phyloP scores from a whole-genome alignment of 2,329 filamentous ascomycete species.

The Scedosporium boydii region DNA sequence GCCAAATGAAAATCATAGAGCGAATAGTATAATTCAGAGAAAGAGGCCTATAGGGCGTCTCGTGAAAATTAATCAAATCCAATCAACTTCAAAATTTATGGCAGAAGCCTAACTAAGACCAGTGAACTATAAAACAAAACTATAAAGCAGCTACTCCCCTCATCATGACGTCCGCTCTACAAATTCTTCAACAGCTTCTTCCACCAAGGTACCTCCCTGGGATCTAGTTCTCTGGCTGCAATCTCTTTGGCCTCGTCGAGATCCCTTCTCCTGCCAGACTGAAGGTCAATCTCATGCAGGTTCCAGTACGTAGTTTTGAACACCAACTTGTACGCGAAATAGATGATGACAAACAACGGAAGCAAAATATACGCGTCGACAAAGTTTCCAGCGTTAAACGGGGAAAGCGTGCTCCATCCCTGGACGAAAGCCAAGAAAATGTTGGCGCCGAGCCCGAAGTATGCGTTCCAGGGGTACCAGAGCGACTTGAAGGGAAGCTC shows the following conservation, averaged over 20 bases:
- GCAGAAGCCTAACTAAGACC: neutral
- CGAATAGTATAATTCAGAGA: no score
- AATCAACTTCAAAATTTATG: no score
- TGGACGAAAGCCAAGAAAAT: conserved; percentile 51
- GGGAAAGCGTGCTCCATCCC: conserved; percentile 50
- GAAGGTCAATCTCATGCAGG: conserved; percentile 44
- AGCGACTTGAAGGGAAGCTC: conserved; percentile 47
- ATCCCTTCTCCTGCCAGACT: conserved; percentile 44
- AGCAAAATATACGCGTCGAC: conserved; percentile 55
- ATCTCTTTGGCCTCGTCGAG: conserved; percentile 35
- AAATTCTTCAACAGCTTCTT: conserved; percentile 31
- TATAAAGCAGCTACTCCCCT: neutral
- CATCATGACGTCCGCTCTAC: conserved; percentile 15
- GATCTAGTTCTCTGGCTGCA: conserved; percentile 15
- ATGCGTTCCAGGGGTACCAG: conserved; percentile 48
- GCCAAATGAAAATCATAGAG: no score
- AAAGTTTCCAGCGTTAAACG: conserved; percentile 48
- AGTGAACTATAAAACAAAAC: neutral
- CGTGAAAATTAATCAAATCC: no score
- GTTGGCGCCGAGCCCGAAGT: conserved; percentile 48
- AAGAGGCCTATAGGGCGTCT: no score
- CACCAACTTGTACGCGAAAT: conserved; percentile 41
- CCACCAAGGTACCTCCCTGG: conserved; percentile 27
- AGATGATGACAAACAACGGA: conserved; percentile 50
- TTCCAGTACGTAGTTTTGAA: conserved; percentile 43